Percentiles rank a stretch among this genome's conserved stretches.
Evolutionary conservation across 495 filamentous ascomycete species (phyloP).

Genomic region (Tuber calosporum): DNA sequence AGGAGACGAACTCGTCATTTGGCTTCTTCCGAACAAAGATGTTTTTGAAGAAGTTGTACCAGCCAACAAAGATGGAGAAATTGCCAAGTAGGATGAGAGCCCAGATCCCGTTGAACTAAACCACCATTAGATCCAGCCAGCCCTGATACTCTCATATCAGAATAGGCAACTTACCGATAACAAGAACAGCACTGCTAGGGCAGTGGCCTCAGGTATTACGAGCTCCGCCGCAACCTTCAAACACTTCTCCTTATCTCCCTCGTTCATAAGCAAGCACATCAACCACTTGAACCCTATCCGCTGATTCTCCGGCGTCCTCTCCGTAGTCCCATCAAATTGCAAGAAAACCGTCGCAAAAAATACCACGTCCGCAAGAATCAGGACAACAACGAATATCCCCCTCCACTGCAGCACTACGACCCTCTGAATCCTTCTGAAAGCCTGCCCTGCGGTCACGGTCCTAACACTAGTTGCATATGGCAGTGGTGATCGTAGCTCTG

Average conservation of each 20-base stretch:
- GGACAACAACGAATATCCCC: constrained; percentile 73
- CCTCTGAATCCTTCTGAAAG: constrained; percentile 73
- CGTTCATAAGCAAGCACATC: constrained; percentile 55
- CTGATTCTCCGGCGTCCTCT: constrained; percentile 51
- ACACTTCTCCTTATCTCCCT: constrained; percentile 61
- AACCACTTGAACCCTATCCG: constrained; percentile 54
- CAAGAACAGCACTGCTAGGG: constrained; percentile 73
- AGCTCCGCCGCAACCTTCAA: constrained; percentile 51
- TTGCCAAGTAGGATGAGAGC: constrained; percentile 72
- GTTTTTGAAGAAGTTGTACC: constrained; percentile 59
- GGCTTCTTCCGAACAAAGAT: constrained; percentile 46
- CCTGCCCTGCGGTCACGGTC: constrained; percentile 77
- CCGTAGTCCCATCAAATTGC: constrained; percentile 64
- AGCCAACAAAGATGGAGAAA: constrained; percentile 73
- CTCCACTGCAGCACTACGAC: constrained; percentile 94
- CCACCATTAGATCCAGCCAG: constrained; percentile 33
- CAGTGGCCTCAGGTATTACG: constrained; percentile 64
- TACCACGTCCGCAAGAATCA: constrained; percentile 82
- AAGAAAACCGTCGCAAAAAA: constrained; percentile 89
- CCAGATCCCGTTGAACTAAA: constrained; percentile 75
- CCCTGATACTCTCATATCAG: not conserved
- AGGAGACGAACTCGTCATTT: constrained; percentile 70
- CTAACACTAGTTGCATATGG: constrained; percentile 72
- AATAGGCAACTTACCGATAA: constrained; percentile 55
- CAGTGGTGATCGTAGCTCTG: constrained; percentile 52